Percentiles rank a stretch among this genome's conserved stretches.
phyloP scores from a whole-genome alignment of 2,329 filamentous ascomycete species.

The Xylariaceae sp. region DNA sequence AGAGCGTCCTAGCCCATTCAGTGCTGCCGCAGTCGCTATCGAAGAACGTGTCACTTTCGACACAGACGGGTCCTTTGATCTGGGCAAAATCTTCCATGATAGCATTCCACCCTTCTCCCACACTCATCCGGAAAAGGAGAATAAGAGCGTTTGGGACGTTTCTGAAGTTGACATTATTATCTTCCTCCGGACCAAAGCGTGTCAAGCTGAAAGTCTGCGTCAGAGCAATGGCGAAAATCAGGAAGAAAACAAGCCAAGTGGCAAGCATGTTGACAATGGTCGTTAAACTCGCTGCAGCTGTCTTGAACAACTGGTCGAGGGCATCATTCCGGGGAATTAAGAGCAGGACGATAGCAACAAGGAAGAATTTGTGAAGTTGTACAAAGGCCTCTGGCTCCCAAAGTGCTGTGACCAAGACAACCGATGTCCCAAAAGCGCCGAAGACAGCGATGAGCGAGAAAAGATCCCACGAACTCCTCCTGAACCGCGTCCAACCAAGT shows the following conservation, averaged over 20 bases:
- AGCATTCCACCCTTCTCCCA: slow-evolving; percentile 93
- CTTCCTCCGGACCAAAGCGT: slow-evolving; percentile 72
- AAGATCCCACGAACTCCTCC: slow-evolving; percentile 91
- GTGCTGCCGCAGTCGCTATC: slow-evolving; percentile 90
- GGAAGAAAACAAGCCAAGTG: slow-evolving; percentile 95
- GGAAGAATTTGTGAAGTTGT: slow-evolving; percentile 88
- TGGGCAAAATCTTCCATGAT: slow-evolving; percentile 94
- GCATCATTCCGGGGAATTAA: slow-evolving; percentile 96
- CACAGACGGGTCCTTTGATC: slow-evolving; percentile 78
- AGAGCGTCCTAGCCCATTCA: slow-evolving; percentile 82
- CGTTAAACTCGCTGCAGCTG: slow-evolving; percentile 87
- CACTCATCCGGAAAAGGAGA: slow-evolving; percentile 87
- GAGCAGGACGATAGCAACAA: slow-evolving; percentile 84
- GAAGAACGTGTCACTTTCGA: slow-evolving; percentile 69
- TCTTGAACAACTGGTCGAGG: slow-evolving; percentile 97
- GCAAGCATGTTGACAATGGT: slow-evolving; percentile 89
- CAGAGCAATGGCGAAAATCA: slow-evolving; percentile 93
- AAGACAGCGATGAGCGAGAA: slow-evolving; percentile 79
- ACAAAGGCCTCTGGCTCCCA: slow-evolving; percentile 61
- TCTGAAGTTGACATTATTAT: slow-evolving; percentile 83
- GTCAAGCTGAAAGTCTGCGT: slow-evolving; percentile 96
- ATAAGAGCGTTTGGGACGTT: slow-evolving; percentile 93
- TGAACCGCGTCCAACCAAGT: slow-evolving; percentile 87
- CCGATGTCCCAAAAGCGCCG: slow-evolving; percentile 79
- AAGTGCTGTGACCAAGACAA: slow-evolving; percentile 66